Evolutionary conservation across 768 basidiomycete species (phyloP), one percentile per base, ranked within the genome.

Genomic region (Porphyrellus cyaneotinctus): DNA sequence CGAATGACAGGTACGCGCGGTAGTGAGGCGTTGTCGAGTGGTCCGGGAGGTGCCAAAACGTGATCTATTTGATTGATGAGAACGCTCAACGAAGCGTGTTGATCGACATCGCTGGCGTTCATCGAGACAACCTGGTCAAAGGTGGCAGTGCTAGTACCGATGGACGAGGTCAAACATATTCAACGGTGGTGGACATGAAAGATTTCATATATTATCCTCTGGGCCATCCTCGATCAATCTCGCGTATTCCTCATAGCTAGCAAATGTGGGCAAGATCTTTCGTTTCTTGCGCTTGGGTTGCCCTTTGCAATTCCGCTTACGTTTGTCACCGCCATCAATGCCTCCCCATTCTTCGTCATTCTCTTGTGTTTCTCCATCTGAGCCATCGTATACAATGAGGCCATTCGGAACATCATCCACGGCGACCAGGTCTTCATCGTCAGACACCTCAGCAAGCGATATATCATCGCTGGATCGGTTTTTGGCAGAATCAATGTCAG

Each of bases 201-300:
- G 33, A 26, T 39, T 4, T 51, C 49, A 67, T 58, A 67, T 55
- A 2, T 68, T 59, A 7, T 68, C 61, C 43, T 68, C 68, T 12
- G 66, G 66, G 10, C 53, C 68, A 6, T 87, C 85, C 65, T 92
- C 91, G 52, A 92, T 93, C 81, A 92, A 76, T 71, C 75, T 83
- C 41, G 84, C 86, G 59, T 91, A 93, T 52, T 91, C 90, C 53
- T 93, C 91, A 61, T 91, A 91, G 63, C 82, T 88, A 12, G 90
- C 91, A 64, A 93, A 93, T 32, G 86, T 91, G 6, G 88, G 88
- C 58, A 91, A 64, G 11, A 80, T 76, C 52, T 74, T 75, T 64
- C 80, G 63, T 72, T 84, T 91, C 75, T 90, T 90, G 70, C 84
- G 43, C 71, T 63, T 63, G 80, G 83, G 53, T 80, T 73, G 49